These are phyloP conservation scores for Schizophyllum amplum DNA, from an alignment of 1,284 basidiomycete genomes.

Conservation along the genomic window DNA sequence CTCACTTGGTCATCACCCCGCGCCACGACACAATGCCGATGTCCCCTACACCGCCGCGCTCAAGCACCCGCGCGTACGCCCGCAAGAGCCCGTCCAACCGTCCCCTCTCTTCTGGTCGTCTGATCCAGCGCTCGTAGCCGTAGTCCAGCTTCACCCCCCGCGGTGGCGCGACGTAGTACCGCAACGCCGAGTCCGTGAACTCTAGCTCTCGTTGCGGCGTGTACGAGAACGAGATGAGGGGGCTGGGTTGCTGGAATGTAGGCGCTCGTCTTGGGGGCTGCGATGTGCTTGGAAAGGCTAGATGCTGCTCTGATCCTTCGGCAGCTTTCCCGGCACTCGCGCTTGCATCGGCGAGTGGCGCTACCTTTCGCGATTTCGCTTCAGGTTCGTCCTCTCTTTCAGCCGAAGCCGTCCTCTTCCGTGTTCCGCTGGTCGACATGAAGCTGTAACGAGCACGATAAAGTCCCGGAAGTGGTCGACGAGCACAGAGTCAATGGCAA, in stretches of 20 bases:
- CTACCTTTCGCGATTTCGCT: neutral
- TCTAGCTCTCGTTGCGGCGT: slow-evolving; percentile 42
- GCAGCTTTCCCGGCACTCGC: neutral
- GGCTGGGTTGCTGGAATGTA: slow-evolving; percentile 52
- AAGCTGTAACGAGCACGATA: no score
- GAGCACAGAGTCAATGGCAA: no score
- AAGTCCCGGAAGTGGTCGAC: no score
- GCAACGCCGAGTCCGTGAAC: slow-evolving; percentile 59
- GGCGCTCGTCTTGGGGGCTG: slow-evolving; percentile 11
- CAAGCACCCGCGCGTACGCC: slow-evolving; percentile 36
- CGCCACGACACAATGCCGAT: slow-evolving; percentile 72
- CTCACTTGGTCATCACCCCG: slow-evolving; percentile 86
- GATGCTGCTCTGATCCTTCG: neutral
- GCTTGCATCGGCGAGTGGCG: neutral
- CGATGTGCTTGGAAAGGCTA: neutral
- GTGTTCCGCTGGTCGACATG: no score
- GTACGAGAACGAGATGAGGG: slow-evolving; percentile 63
- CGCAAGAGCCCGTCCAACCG: slow-evolving; percentile 59
- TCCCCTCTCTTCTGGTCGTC: slow-evolving; percentile 54
- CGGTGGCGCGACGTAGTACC: slow-evolving; percentile 63
- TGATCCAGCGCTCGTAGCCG: slow-evolving; percentile 64
- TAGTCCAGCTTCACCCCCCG: slow-evolving; percentile 41
- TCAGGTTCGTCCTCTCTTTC: neutral
- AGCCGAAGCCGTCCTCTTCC: no score
- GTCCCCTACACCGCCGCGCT: slow-evolving; percentile 11